Percentiles rank a stretch among this genome's conserved stretches.
These are phyloP conservation scores for Phytopythium boreale DNA, from an alignment of 352 stramenopile genomes.

Conservation along the genomic window DNA sequence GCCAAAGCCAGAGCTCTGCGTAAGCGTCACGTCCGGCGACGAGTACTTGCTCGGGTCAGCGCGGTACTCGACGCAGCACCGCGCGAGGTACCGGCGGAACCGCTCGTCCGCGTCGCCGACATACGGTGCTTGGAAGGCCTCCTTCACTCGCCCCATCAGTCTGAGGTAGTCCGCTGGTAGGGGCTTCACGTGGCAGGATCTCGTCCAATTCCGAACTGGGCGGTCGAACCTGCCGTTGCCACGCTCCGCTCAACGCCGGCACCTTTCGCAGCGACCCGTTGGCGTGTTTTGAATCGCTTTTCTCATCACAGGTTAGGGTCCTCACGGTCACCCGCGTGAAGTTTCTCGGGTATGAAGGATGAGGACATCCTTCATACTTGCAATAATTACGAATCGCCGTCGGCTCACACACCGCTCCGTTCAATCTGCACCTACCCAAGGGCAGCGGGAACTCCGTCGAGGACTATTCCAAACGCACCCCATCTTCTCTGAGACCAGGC, in stretches of 20 bases:
- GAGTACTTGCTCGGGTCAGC: neutral
- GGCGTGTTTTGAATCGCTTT: neutral
- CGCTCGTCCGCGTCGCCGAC: neutral
- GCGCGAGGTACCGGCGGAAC: neutral
- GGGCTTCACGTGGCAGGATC: too few relatives aligned
- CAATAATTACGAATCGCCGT: too few relatives aligned
- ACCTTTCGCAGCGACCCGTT: too few relatives aligned
- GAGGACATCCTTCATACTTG: too few relatives aligned
- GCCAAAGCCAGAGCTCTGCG: neutral
- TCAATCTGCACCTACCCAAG: too few relatives aligned
- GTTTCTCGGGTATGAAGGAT: too few relatives aligned
- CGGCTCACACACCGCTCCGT: too few relatives aligned
- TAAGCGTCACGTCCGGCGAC: neutral
- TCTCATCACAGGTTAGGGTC: neutral
- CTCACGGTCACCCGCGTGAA: neutral
- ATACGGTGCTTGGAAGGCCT: neutral
- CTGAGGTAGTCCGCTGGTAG: too few relatives aligned
- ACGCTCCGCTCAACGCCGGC: neutral
- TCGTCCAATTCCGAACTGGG: neutral
- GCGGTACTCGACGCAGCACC: neutral
- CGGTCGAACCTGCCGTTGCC: neutral
- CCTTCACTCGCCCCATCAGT: neutral
- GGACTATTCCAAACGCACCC: too few relatives aligned
- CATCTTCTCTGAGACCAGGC: too few relatives aligned
- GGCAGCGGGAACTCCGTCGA: too few relatives aligned